Conservation (phyloP, 441 rosid genomes). For the Arabidopsis hybrid region DNA sequence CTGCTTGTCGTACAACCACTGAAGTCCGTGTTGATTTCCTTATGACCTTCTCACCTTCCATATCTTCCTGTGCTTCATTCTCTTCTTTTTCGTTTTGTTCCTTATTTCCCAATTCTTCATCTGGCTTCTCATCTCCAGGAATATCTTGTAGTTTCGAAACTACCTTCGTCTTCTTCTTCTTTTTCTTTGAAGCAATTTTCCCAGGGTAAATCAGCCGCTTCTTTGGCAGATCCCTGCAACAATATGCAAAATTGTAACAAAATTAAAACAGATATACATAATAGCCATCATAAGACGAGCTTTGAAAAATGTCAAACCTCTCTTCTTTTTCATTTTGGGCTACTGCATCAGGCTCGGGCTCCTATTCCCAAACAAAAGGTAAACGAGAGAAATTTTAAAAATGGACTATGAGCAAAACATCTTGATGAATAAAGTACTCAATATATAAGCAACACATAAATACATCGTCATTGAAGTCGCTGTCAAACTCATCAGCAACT, state of each 20-base stretch:
- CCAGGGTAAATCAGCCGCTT: conserved; percentile 83
- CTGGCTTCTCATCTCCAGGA: conserved; percentile 54
- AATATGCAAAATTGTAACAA: neutral
- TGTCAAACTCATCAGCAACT: conserved; percentile 91
- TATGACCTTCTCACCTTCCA: conserved; percentile 79
- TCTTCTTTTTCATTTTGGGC: conserved; percentile 64
- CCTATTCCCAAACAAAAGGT: conserved; percentile 55
- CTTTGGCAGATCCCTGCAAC: conserved; percentile 49
- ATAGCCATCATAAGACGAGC: neutral
- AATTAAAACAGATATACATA: neutral
- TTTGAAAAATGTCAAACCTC: conserved; percentile 54
- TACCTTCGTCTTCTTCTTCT: conserved; percentile 72
- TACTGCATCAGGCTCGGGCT: conserved; percentile 90
- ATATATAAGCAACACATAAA: conserved; percentile 39
- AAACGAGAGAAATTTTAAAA: conserved; percentile 19
- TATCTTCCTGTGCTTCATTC: conserved; percentile 72
- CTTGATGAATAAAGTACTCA: conserved; percentile 7
- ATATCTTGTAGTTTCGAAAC: conserved; percentile 60
- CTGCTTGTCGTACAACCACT: conserved; percentile 95
- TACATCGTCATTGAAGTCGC: conserved; percentile 96
- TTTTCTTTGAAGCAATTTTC: conserved; percentile 71
- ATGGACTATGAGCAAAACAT: conserved; percentile 3
- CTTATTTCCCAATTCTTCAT: conserved; percentile 50
- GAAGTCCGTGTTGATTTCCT: conserved; percentile 98
- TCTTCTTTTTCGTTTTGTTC: conserved; percentile 45